phyloP scores from a whole-genome alignment of 306 rosid genomes.

The Arachis hypogaea region DNA sequence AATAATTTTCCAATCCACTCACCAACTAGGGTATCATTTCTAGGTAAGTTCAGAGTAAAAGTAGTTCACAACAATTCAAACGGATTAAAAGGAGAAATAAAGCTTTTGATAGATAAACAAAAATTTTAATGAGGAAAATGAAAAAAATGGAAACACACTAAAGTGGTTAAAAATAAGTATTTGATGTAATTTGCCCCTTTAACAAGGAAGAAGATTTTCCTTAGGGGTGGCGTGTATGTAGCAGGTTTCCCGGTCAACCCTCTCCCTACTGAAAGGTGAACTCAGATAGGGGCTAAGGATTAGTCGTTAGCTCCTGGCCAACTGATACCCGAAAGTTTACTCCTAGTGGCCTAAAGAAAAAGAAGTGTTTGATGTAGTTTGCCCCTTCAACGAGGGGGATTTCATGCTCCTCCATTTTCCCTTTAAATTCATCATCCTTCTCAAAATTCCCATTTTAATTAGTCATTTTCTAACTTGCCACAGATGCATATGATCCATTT shows the following conservation, averaged over 20 bases:
- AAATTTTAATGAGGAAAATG: background rate
- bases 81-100: background rate
- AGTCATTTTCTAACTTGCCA: background rate
- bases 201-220: background rate
- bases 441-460: background rate
- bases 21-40: background rate
- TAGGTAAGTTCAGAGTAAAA: background rate
- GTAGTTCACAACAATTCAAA: background rate
- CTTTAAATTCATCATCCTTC: background rate
- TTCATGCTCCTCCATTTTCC: background rate
- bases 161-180: no score
- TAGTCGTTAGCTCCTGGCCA: no score
- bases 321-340: no score
- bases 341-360: no score
- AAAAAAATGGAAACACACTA: no score
- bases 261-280: no score
- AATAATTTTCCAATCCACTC: background rate
- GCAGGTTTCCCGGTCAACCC: no score
- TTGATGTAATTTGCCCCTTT: no score
- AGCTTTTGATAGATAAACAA: conserved; percentile 17
- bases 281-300: no score
- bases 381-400: background rate
- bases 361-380: background rate
- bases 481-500: background rate
- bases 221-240: no score